phyloP scores from a whole-genome alignment of 345 rosid species.

The Camelina neglecta region DNA sequence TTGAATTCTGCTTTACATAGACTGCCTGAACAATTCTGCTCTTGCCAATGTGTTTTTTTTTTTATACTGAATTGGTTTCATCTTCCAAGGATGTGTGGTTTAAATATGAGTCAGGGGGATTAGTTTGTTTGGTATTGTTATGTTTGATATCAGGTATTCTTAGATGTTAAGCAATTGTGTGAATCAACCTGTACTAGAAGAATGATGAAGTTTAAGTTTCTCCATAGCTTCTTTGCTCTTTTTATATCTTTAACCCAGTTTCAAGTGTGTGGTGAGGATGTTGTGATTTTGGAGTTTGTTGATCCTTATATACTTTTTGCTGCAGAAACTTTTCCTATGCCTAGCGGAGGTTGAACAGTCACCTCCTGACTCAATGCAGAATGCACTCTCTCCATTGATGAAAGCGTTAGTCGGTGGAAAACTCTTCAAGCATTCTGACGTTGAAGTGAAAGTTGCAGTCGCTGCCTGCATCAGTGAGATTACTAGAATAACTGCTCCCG shows the following conservation, averaged over 20 bases:
- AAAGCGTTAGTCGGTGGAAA: slow-evolving; percentile 69
- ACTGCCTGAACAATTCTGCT: background rate
- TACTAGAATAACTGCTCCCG: slow-evolving; percentile 98
- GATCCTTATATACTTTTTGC: slow-evolving; percentile 18
- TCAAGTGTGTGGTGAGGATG: background rate
- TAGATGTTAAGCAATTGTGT: background rate
- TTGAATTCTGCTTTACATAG: slow-evolving; percentile 7
- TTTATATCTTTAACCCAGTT: background rate
- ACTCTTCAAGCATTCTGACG: slow-evolving; percentile 72
- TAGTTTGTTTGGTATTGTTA: background rate
- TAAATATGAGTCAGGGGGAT: background rate
- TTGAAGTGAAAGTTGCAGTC: slow-evolving; percentile 86
- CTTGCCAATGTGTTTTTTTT: background rate
- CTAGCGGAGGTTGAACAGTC: slow-evolving; percentile 87
- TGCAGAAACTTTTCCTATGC: slow-evolving; percentile 71
- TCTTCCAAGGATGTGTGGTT: background rate
- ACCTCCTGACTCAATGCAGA: slow-evolving; percentile 68
- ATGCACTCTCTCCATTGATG: slow-evolving; percentile 70
- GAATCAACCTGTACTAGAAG: background rate
- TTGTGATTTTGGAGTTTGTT: slow-evolving; percentile 19
- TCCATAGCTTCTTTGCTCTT: background rate
- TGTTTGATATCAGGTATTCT: background rate
- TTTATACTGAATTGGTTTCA: too few relatives aligned
- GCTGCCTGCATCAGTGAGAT: slow-evolving; percentile 97
- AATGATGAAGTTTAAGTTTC: slow-evolving; percentile 1